These are phyloP conservation scores for Carex parvula DNA, from an alignment of 176 grass and related monocot species.

Conservation along the genomic window DNA sequence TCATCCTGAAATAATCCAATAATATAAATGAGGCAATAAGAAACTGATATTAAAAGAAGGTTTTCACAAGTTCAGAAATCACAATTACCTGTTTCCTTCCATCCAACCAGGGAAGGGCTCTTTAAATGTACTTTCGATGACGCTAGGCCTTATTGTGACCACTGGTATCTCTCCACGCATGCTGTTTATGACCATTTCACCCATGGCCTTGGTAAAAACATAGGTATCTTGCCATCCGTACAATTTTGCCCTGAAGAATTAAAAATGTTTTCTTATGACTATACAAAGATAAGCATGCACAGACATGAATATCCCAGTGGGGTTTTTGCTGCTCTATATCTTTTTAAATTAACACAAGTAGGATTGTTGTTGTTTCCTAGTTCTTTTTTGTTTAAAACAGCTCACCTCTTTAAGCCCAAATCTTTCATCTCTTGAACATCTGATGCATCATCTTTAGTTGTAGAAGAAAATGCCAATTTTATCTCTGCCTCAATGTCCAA, in stretches of 20 bases:
- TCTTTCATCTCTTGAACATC: conserved; percentile 73
- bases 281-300: neutral
- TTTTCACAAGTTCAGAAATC: neutral
- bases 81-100: conserved; percentile 81
- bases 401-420: conserved; percentile 63
- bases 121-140: conserved; percentile 76
- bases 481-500: conserved; percentile 83
- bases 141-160: conserved; percentile 78
- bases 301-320: neutral
- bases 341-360: neutral
- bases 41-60: neutral
- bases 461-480: conserved; percentile 53
- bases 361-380: neutral
- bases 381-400: neutral
- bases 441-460: conserved; percentile 25
- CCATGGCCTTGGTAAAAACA: conserved; percentile 96
- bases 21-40: neutral
- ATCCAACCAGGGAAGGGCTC: conserved; percentile 98
- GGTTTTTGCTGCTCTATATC: neutral
- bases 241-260: conserved; percentile 55
- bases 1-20: conserved; percentile 59
- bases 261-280: neutral
- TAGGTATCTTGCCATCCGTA: conserved; percentile 91
- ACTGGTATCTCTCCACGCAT: conserved; percentile 84
- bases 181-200: conserved; percentile 80